These are phyloP conservation scores for Corymbia calophylla DNA, from an alignment of 441 rosid genomes.

Conservation along the genomic window DNA sequence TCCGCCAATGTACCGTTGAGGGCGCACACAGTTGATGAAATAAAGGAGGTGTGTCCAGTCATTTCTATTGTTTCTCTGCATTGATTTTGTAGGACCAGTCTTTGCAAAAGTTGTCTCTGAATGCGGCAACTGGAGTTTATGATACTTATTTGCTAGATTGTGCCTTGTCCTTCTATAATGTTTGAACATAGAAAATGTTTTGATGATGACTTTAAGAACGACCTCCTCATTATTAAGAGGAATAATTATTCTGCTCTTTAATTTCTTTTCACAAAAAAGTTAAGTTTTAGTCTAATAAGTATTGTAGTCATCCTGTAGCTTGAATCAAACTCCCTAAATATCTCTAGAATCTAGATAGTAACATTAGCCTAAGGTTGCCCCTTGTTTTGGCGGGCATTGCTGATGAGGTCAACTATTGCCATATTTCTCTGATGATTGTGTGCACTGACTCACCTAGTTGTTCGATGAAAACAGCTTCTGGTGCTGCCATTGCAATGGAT, in stretches of 20 bases:
- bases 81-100: neutral
- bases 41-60: constrained; percentile 56
- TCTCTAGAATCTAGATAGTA: neutral
- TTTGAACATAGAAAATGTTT: neutral
- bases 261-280: neutral
- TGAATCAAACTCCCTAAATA: neutral
- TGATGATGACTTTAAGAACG: neutral
- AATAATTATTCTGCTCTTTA: neutral
- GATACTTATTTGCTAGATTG: neutral
- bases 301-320: neutral
- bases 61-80: neutral
- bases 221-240: neutral
- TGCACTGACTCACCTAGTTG: neutral
- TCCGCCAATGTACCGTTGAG: constrained; percentile 55
- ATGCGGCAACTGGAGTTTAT: neutral
- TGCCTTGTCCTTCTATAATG: neutral
- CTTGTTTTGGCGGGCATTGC: neutral
- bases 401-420: neutral
- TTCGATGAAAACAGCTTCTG: neutral
- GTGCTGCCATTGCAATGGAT: neutral
- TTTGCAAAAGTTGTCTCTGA: neutral
- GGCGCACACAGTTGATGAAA: constrained; percentile 63
- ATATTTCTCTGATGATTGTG: neutral
- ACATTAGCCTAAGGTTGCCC: neutral
- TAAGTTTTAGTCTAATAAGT: neutral